A percentile compares a stretch with the other conserved stretches of the same genome.
Conservation (phyloP, 345 rosid species). For the Pistacia atlantica region DNA sequence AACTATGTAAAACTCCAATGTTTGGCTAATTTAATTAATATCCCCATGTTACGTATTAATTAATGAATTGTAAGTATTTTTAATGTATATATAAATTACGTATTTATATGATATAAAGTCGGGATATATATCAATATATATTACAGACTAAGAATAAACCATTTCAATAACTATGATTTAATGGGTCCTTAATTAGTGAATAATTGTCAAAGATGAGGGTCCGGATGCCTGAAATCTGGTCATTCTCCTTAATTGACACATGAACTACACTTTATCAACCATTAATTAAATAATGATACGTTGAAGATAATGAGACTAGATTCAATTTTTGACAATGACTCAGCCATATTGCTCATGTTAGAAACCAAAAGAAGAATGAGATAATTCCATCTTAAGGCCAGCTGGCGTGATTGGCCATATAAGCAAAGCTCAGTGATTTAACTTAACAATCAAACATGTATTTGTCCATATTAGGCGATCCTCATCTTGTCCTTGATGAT, state of each 20-base stretch:
- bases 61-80: too few species aligned
- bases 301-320: background rate
- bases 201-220: background rate
- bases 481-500: background rate
- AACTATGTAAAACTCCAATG: too few species aligned
- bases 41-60: too few species aligned
- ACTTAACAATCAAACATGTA: background rate
- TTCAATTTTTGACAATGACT: background rate
- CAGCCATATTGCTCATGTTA: background rate
- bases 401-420: background rate
- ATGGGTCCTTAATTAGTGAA: background rate
- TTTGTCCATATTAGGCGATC: background rate
- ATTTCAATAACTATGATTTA: too few species aligned
- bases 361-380: background rate
- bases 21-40: too few species aligned
- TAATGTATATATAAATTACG: too few species aligned
- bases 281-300: background rate
- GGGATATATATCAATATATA: too few species aligned
- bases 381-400: background rate
- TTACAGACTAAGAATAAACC: too few species aligned
- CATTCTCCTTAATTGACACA: constrained; percentile 8
- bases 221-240: background rate
- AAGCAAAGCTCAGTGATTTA: background rate
- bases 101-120: too few species aligned
- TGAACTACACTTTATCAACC: constrained; percentile 8